These are phyloP conservation scores for Auricularia cornea DNA, from an alignment of 768 basidiomycete genomes.

Conservation along the genomic window DNA sequence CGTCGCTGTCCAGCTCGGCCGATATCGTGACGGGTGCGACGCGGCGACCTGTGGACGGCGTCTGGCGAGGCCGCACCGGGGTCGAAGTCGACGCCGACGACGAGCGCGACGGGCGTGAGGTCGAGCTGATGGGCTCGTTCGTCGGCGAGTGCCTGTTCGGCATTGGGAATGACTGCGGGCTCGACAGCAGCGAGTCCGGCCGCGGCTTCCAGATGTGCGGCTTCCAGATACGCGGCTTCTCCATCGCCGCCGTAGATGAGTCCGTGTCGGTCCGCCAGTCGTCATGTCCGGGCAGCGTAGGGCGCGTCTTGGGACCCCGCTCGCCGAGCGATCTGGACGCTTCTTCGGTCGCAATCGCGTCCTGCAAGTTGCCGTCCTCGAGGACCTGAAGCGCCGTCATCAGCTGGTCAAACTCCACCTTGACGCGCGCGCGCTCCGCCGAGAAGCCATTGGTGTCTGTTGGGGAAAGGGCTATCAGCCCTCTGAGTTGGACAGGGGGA, in stretches of 20 bases:
- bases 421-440: neutral
- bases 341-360: neutral
- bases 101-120: neutral
- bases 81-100: neutral
- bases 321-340: neutral
- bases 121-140: neutral
- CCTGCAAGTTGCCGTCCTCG: neutral
- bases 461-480: neutral
- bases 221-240: neutral
- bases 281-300: neutral
- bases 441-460: neutral
- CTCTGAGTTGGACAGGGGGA: no score
- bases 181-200: neutral
- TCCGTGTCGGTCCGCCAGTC: neutral
- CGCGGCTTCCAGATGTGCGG: neutral
- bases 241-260: neutral
- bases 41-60: no score
- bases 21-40: constrained; percentile 38
- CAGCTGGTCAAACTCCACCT: neutral
- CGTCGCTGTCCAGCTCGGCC: neutral
- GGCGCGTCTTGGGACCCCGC: neutral
- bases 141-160: neutral
- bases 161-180: no score
- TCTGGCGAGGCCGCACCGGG: no score
- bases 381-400: neutral